Base-by-base conservation (phyloP, 306 rosid species). In the Prunus fruticosa region DNA sequence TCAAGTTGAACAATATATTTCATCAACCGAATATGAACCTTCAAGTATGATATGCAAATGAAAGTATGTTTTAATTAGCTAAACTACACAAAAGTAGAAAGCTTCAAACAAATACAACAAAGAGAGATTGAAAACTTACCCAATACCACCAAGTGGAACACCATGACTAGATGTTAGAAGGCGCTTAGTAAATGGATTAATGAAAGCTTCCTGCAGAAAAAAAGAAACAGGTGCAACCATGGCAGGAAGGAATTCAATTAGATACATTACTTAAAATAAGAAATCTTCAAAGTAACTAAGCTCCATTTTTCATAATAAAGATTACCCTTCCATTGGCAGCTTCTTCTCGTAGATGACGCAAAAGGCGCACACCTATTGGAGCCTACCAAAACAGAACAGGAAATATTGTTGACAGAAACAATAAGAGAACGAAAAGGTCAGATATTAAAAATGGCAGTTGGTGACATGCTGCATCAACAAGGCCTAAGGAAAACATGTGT, bases 121-220 rank as follows among this genome's bases (percentile, higher is more conserved):
- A 60, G 58, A 73, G 27, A 49, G 45, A 79, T 71, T 68, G 74
- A 69, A 76, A 62, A 84, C 87, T 58, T 84, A 88, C 98, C 98
- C 98, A 72, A 94, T 81, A 47, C 98, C 98, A 74, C 98, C 98
- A 64, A 94, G 74, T 69, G 98, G 98, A 69, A 91, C 87, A 56
- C 91, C 97, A 60, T 94, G 97, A 85, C 52, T 64, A 80, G 88
- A 87, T 52, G 96, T 89, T 67, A 83, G 58, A 46, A 50, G 65
- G 67, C 77, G 93, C 85, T 79, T 91, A 53, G 79, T 34, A 83
- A 94, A 94, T 67, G 94, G 97, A 90, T 94, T 82, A 5, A 91
- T 86, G 58, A 82, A 23, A 61, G 27, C 77, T 25, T 9, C 80
- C 98, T 94, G 83, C 38, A 78, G 73, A 38, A 34, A 34, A 6